A percentile compares a stretch with the other conserved stretches of the same genome.
These are phyloP conservation scores for Eucalyptus regnans DNA, from an alignment of 345 rosid species.

Conservation along the genomic window DNA sequence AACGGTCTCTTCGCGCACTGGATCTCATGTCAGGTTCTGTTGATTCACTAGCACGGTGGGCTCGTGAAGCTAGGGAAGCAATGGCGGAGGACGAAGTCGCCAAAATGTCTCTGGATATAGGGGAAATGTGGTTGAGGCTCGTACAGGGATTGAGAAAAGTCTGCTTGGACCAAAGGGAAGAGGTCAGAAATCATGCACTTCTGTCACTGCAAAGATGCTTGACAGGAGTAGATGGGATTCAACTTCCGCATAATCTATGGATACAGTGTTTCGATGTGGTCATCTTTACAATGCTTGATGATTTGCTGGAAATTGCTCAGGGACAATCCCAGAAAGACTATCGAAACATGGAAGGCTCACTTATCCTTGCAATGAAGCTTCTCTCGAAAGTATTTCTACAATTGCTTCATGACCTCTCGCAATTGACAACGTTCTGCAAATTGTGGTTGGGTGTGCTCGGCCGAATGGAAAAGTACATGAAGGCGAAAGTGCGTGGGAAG, in stretches of 20 bases:
- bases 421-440: conserved; percentile 80
- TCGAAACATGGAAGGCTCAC: conserved; percentile 91
- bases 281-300: conserved; percentile 87
- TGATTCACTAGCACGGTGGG: conserved; percentile 70
- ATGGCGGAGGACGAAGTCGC: conserved; percentile 71
- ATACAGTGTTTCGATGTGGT: conserved; percentile 81
- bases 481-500: conserved; percentile 78
- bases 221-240: conserved; percentile 64
- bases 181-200: conserved; percentile 87
- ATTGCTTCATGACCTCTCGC: conserved; percentile 59
- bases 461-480: conserved; percentile 90
- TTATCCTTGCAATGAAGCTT: conserved; percentile 66
- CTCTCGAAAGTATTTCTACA: conserved; percentile 71
- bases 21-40: conserved; percentile 91
- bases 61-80: conserved; percentile 53
- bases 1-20: conserved; percentile 70
- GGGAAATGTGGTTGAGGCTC: conserved; percentile 96
- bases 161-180: conserved; percentile 98
- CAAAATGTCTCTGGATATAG: conserved; percentile 66
- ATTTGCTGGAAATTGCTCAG: conserved; percentile 84
- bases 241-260: conserved; percentile 65
- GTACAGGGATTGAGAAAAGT: conserved; percentile 95
- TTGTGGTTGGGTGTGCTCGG: conserved; percentile 87
- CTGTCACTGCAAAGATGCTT: conserved; percentile 79
- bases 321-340: conserved; percentile 92